Base-by-base conservation (phyloP, 2,329 filamentous ascomycete genomes). In the Penicillium sp. region DNA sequence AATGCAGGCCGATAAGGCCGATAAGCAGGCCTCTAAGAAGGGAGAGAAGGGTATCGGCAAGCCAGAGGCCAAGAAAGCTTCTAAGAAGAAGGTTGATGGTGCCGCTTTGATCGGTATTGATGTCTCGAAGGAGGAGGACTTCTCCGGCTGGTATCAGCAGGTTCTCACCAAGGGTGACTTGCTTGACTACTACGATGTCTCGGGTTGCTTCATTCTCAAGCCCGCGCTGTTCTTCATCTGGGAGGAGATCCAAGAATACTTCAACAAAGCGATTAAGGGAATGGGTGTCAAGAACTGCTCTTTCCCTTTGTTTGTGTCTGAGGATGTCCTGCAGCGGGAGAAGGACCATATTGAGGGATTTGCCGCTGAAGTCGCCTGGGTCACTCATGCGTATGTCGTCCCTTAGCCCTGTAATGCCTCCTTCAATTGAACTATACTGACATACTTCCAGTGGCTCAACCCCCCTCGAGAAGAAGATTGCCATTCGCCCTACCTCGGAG, bases 321-420 rank as follows among this genome's bases (percentile, higher is more conserved):
- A 87, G 65, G 94, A 94, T 72, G 94, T 94, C 35, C 75, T 98
- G 57, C 76, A 83, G 67, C 73, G 78, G 68, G 90, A 96, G 72
- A 96, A 96, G 79, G 87, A 93, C 64, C 93, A 98, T 70, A 87
- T 98, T 55, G 91, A 98, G 71, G 93, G 93, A n/a, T 98, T 98
- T 69, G 93, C 93, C 45, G 90, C 93, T 39, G 74, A 76, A 55
- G 73, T 76, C 43, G 73, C 74, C 43, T 76, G 73, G 74, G 74
- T 76, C 45, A 76, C 74, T 43, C 73, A 76, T 60, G 72, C 72
- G 70, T 72, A 71, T 52, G 64, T 29, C 22, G 35, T 33, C 15
- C 52, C 33, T 26, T 28, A 12, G 12, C 5, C n/a, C 15, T 26
- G 12, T 7, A 28, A 15, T 12, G 6, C 17, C 29, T 9, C 13